Percentiles rank a stretch among this genome's conserved stretches.
These are phyloP conservation scores for Zygosaccharomyces gambellarensis DNA, from an alignment of 805 yeast species.

Conservation along the genomic window DNA sequence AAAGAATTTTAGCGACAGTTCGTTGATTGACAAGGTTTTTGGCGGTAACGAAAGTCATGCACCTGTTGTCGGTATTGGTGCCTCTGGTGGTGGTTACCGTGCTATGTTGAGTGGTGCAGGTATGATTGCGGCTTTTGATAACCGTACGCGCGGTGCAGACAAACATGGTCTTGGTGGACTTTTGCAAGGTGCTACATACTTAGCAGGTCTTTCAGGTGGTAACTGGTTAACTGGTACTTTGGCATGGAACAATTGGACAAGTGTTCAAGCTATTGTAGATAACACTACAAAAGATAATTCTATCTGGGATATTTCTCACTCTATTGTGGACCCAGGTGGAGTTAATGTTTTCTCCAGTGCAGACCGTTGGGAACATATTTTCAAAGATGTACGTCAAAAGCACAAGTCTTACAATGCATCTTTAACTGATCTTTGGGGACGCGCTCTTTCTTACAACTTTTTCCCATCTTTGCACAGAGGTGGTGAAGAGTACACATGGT, in stretches of 20 bases:
- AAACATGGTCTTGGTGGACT: constrained; percentile 66
- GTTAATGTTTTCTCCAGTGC: constrained; percentile 49
- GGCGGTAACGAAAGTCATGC: constrained; percentile 15
- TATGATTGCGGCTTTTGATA: constrained; percentile 70
- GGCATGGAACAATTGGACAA: constrained; percentile 66
- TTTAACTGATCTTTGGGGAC: constrained; percentile 76
- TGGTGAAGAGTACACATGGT: constrained; percentile 60
- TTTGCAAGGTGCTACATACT: constrained; percentile 63
- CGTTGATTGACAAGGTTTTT: constrained; percentile 22
- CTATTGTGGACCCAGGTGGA: constrained; percentile 64
- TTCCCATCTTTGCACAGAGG: constrained; percentile 56
- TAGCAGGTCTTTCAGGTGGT: constrained; percentile 81
- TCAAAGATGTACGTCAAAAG: constrained; percentile 44
- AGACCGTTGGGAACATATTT: constrained; percentile 50
- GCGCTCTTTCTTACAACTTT: constrained; percentile 69
- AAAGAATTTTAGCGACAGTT: constrained; percentile 18
- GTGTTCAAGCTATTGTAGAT: constrained; percentile 53
- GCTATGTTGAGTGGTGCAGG: constrained; percentile 89
- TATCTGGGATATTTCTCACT: constrained; percentile 66
- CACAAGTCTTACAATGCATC: constrained; percentile 47
- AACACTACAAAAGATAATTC: constrained; percentile 34
- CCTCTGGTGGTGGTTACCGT: constrained; percentile 86
- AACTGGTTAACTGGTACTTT: constrained; percentile 75
- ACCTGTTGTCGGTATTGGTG: constrained; percentile 52
- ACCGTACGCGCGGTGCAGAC: constrained; percentile 55